phyloP scores from a whole-genome alignment of 1,284 basidiomycete species.

The Malassezia yamatoensis region DNA sequence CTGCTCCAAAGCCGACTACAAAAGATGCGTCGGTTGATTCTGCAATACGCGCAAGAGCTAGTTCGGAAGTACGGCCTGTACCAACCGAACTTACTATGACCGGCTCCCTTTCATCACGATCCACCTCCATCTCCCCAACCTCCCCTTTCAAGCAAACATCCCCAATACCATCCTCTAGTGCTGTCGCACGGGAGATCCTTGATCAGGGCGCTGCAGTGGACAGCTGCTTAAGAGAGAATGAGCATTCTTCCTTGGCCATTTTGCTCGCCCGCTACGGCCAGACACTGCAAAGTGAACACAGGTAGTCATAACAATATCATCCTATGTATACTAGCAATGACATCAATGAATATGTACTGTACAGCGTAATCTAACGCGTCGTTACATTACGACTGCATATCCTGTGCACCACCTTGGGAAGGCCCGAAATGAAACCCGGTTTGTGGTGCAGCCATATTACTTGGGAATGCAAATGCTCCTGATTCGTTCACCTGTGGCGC shows the following conservation, averaged over 20 bases:
- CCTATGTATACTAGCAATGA: conserved; percentile 3
- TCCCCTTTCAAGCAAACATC: too few species aligned
- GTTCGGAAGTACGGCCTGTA: conserved; percentile 7
- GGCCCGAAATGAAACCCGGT: conserved; percentile 43
- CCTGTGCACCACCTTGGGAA: conserved; percentile 17
- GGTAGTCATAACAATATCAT: not conserved
- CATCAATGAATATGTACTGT: conserved; percentile 3
- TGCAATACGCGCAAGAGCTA: conserved; percentile 10
- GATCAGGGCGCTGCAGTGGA: not conserved
- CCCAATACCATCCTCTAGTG: too few species aligned
- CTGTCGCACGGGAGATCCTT: not conserved
- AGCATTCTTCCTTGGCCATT: not conserved
- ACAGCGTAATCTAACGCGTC: conserved; percentile 6
- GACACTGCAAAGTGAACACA: not conserved
- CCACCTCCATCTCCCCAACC: too few species aligned
- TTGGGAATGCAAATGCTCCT: conserved; percentile 66
- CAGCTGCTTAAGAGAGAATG: not conserved
- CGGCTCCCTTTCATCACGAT: too few species aligned
- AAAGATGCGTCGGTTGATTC: not conserved
- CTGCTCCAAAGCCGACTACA: too few species aligned
- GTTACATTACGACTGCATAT: conserved; percentile 30
- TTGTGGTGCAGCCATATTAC: conserved; percentile 47
- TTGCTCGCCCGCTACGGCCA: conserved; percentile 5
- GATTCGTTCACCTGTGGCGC: conserved; percentile 74
- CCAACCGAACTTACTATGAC: too few species aligned